Conservation (phyloP, 495 filamentous ascomycete species). For the Podospora pseudopauciseta region DNA sequence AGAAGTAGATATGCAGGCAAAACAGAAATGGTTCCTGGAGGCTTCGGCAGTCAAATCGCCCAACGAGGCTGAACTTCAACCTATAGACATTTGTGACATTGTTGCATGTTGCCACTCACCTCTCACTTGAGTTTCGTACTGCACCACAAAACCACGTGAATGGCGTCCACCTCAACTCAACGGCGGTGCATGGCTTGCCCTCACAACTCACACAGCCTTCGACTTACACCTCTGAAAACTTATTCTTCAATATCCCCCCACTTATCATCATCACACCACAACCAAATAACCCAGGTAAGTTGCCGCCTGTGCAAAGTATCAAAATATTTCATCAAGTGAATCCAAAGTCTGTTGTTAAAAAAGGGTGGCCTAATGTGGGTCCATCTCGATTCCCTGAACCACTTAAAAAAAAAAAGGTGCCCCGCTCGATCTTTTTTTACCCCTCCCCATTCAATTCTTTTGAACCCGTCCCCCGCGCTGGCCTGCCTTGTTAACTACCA, state of each 20-base stretch:
- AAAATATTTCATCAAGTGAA: background rate
- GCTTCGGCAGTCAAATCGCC: background rate
- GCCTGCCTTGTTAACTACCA: background rate
- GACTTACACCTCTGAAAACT: background rate
- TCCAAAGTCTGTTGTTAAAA: background rate
- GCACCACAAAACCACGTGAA: background rate
- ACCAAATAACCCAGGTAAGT: background rate
- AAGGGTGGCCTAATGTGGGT: background rate
- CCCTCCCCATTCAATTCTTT: background rate
- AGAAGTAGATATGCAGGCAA: background rate
- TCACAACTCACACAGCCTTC: background rate
- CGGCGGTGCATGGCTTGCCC: background rate
- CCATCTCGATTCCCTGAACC: background rate
- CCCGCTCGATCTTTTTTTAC: background rate
- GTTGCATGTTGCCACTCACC: background rate
- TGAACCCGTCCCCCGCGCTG: background rate
- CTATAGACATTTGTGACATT: background rate
- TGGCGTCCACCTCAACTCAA: background rate
- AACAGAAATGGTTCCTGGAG: background rate
- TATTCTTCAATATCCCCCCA: background rate
- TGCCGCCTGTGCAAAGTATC: background rate
- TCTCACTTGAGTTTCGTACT: background rate
- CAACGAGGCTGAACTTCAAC: background rate
- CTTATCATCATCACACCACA: background rate
- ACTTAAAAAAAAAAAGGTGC: background rate